Evolutionary conservation across 805 yeast species (phyloP).

Genomic region (Candida jianshihensis): DNA sequence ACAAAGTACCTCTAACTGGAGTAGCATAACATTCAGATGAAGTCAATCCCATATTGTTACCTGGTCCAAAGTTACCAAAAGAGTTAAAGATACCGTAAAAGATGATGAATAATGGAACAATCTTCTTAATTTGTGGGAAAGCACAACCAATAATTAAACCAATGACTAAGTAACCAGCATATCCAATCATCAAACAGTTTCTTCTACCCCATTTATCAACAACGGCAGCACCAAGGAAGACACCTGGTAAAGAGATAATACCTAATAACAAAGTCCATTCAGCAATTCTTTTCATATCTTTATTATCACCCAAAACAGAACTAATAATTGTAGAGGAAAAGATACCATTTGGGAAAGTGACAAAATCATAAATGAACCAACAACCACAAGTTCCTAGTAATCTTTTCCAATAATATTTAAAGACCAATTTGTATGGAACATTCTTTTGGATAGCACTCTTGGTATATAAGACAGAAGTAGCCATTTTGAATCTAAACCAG

Average conservation of each 20-base stretch:
- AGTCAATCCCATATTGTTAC: conserved; percentile 63
- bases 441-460: conserved; percentile 53
- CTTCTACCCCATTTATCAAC: conserved; percentile 65
- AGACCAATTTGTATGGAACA: conserved; percentile 52
- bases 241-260: conserved; percentile 66
- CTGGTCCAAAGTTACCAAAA: conserved; percentile 73
- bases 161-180: conserved; percentile 60
- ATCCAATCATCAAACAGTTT: conserved; percentile 65
- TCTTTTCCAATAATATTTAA: conserved; percentile 63
- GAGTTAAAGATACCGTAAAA: conserved; percentile 70
- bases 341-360: conserved; percentile 73
- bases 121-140: conserved; percentile 46
- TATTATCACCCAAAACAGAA: conserved; percentile 33
- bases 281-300: conserved; percentile 47
- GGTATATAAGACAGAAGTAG: conserved; percentile 55
- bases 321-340: conserved; percentile 57
- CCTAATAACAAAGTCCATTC: conserved; percentile 71
- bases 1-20: conserved; percentile 68
- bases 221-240: conserved; percentile 58
- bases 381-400: conserved; percentile 64
- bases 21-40: conserved; percentile 69
- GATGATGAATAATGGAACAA: conserved; percentile 57
- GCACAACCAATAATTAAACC: conserved; percentile 68
- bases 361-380: conserved; percentile 79
- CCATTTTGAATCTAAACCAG: conserved; percentile 65